Conservation (phyloP, 371 early-diverging fungal genomes). For the Actinomortierella wolfii region DNA sequence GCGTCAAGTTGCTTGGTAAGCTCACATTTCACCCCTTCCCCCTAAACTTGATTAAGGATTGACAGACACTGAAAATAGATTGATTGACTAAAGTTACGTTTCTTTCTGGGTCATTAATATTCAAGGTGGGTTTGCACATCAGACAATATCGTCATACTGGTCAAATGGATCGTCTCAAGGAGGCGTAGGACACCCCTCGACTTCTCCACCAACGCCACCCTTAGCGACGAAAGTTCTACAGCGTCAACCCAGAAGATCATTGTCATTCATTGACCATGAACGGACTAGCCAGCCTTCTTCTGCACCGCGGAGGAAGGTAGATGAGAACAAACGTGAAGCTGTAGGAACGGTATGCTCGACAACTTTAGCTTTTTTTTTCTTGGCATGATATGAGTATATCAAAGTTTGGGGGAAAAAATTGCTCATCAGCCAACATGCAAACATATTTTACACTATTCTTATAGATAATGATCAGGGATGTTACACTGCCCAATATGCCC, state of each 20-base stretch:
- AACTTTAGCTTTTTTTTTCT: too few species aligned
- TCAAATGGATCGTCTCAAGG: slow-evolving; percentile 22
- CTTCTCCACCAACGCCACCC: slow-evolving; percentile 32
- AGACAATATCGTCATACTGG: slow-evolving; percentile 39
- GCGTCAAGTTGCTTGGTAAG: slow-evolving; percentile 69
- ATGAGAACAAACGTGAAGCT: slow-evolving; percentile 34
- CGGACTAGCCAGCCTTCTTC: slow-evolving; percentile 2
- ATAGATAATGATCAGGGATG: slow-evolving; percentile 56
- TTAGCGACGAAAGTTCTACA: slow-evolving; percentile 15
- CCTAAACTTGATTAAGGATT: too few species aligned
- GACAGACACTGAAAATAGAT: too few species aligned
- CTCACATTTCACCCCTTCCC: too few species aligned
- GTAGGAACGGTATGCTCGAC: slow-evolving; percentile 30
- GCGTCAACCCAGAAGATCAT: slow-evolving; percentile 26
- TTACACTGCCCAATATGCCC: slow-evolving; percentile 46
- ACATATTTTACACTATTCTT: background rate
- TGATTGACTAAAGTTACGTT: too few species aligned
- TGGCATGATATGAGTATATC: too few species aligned
- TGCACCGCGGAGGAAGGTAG: background rate
- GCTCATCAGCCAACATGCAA: background rate
- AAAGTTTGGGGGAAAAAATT: background rate
- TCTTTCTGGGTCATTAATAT: background rate
- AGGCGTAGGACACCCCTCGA: slow-evolving; percentile 17
- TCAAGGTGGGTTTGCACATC: slow-evolving; percentile 45
- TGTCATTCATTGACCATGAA: slow-evolving; percentile 33